These are phyloP conservation scores for Annona squamosa DNA, from an alignment of 164 flowering plant genomes.

Conservation along the genomic window DNA sequence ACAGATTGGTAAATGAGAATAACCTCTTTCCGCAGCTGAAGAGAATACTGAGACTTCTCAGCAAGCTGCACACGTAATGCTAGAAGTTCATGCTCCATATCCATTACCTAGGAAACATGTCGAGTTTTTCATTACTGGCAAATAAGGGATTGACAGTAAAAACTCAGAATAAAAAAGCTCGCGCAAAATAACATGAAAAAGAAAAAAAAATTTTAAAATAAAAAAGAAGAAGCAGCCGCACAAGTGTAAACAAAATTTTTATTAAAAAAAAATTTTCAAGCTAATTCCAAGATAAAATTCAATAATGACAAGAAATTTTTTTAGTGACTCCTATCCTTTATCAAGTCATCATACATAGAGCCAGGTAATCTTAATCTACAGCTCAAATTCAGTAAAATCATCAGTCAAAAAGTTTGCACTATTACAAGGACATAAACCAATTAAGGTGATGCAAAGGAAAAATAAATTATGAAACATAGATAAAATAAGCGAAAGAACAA, in stretches of 20 bases:
- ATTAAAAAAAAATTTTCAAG: background rate
- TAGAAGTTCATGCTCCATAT: slow-evolving; percentile 94
- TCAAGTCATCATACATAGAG: too few species aligned
- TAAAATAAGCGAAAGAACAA: too few species aligned
- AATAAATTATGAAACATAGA: too few species aligned
- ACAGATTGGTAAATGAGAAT: background rate
- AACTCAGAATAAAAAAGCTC: background rate
- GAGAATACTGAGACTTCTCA: slow-evolving; percentile 72
- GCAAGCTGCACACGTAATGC: slow-evolving; percentile 72
- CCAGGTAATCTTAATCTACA: too few species aligned
- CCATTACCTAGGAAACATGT: slow-evolving; percentile 69
- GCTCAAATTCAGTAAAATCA: too few species aligned
- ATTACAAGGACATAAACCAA: too few species aligned
- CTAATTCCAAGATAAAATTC: too few species aligned
- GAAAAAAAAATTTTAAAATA: background rate
- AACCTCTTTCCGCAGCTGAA: slow-evolving; percentile 89
- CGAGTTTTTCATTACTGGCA: slow-evolving; percentile 1
- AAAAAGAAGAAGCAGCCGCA: background rate
- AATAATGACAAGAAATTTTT: too few species aligned
- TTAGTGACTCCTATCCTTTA: too few species aligned
- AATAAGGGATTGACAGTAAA: background rate
- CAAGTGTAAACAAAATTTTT: background rate
- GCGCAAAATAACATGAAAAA: background rate
- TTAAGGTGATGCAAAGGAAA: too few species aligned
- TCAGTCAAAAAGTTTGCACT: too few species aligned